A percentile compares a stretch with the other conserved stretches of the same genome.
phyloP scores from a whole-genome alignment of 2,329 filamentous ascomycete species.

The Hymenoscyphus fraxineus region DNA sequence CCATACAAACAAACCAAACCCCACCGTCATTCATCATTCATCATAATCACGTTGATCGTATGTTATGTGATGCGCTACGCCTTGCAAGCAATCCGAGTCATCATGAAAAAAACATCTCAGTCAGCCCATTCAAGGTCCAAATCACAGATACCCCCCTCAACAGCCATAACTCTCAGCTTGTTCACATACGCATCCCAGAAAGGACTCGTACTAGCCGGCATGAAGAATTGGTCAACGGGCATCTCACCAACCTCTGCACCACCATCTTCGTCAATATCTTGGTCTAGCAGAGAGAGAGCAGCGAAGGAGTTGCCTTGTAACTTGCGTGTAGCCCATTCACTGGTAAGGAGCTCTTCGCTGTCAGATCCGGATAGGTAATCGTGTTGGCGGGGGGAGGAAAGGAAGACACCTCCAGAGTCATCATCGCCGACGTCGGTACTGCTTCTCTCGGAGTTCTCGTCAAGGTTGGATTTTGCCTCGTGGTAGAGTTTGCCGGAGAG shows the following conservation, averaged over 20 bases:
- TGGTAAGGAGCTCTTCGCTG: neutral
- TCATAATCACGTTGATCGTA: neutral
- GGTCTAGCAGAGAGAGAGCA: neutral
- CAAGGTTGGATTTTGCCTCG: constrained; percentile 16
- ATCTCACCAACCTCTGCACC: neutral
- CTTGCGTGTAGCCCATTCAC: neutral
- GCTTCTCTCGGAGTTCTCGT: neutral
- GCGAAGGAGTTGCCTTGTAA: constrained; percentile 2
- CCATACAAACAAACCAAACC: neutral
- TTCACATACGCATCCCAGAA: constrained; percentile 11
- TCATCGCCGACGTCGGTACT: neutral
- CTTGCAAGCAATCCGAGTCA: too few relatives aligned
- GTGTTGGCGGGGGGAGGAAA: neutral
- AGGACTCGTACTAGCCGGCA: neutral
- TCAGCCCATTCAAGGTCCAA: neutral
- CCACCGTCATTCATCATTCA: neutral
- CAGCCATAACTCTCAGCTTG: constrained; percentile 10
- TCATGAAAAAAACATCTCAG: too few relatives aligned
- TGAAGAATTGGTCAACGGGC: neutral
- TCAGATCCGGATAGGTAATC: neutral
- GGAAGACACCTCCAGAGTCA: neutral
- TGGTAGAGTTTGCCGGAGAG: constrained; percentile 26
- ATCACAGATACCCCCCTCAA: constrained; percentile 10
- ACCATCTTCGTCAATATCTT: neutral
- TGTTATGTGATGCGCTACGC: too few relatives aligned